These are phyloP conservation scores for Cutaneotrichosporon cutaneum DNA, from an alignment of 1,284 basidiomycete genomes.

Conservation along the genomic window DNA sequence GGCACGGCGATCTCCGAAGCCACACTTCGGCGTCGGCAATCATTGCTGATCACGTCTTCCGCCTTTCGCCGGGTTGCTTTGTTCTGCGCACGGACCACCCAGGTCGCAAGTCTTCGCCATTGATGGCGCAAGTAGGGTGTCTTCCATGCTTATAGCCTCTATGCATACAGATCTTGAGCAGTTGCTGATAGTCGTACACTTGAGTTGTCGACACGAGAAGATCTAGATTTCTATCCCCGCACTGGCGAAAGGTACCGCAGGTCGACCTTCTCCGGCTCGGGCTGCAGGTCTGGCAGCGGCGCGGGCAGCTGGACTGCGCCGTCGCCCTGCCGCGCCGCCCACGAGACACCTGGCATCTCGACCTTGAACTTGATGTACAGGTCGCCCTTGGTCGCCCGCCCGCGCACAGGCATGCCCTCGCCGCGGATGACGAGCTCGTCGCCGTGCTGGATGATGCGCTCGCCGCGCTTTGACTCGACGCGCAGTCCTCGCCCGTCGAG, in stretches of 20 bases:
- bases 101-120: not conserved
- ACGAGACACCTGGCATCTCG: slow-evolving; percentile 64
- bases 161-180: not conserved
- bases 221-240: not conserved
- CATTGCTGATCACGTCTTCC: too few relatives aligned
- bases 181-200: not conserved
- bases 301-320: slow-evolving; percentile 28
- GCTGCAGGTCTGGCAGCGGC: slow-evolving; percentile 29
- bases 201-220: not conserved
- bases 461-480: slow-evolving; percentile 68
- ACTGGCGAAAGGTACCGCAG: slow-evolving; percentile 14
- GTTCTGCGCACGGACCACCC: not conserved
- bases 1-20: not conserved
- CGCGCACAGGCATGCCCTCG: slow-evolving; percentile 82
- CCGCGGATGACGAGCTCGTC: slow-evolving; percentile 71
- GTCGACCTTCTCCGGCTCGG: slow-evolving; percentile 19
- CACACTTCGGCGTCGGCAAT: too few relatives aligned
- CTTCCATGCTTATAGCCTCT: not conserved
- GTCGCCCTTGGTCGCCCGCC: slow-evolving; percentile 68
- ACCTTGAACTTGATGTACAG: slow-evolving; percentile 76
- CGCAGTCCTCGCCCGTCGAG: slow-evolving; percentile 84
- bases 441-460: slow-evolving; percentile 67
- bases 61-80: not conserved
- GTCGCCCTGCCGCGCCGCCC: slow-evolving; percentile 35
- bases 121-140: not conserved